Base-by-base conservation (phyloP, 192 early-diverging fungal genomes). In the Coemansia furcata region DNA sequence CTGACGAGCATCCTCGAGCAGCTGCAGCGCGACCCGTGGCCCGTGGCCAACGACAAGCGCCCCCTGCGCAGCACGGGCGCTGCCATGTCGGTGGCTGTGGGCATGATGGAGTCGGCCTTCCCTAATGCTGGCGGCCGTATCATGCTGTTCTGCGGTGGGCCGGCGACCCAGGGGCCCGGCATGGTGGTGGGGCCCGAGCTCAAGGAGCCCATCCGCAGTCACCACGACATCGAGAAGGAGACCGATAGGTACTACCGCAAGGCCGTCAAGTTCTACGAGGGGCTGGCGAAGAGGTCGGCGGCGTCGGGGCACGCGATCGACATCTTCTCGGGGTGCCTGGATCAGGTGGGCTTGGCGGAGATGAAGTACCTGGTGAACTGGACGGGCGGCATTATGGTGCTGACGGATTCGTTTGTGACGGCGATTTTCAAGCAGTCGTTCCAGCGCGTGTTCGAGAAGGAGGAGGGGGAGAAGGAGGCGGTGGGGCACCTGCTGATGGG, bases 341-440 rank as follows among this genome's bases (percentile, higher is more conserved):
- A 99, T 77, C 97, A 99, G 73, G 88, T 99, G 66, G 97, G 97
- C 19, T 76, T 98, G 66, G 89, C 95, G 63, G 97, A 99, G 73
- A 98, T 99, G 95, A 96, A 94, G 84, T 86, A 84, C 6, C 86
- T 99, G 72, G 88, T 89, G 17, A 97, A 92, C 77, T 77, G 72
- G 58, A 98, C 95, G 4, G 95, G 94, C 69, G 97, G 97, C 37
- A 86, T 81, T 71, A 97, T 99, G 89, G 92, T 97, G 59, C 85
- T 99, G 30, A 89, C 96, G 3, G 97, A 99, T 80, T 94, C 95
- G 60, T 99, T 98, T 85, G 94, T 89, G 54, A 96, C 92, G 26
- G 82, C 91, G 17, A 94, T 99, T 54, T 99, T 99, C 88, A 99
- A 97, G 85, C 93, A 98, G 82, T 94, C 93, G 67, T 98, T 98